Conservation (phyloP, 176 grass and related monocot genomes). For the Eragrostis curvula region DNA sequence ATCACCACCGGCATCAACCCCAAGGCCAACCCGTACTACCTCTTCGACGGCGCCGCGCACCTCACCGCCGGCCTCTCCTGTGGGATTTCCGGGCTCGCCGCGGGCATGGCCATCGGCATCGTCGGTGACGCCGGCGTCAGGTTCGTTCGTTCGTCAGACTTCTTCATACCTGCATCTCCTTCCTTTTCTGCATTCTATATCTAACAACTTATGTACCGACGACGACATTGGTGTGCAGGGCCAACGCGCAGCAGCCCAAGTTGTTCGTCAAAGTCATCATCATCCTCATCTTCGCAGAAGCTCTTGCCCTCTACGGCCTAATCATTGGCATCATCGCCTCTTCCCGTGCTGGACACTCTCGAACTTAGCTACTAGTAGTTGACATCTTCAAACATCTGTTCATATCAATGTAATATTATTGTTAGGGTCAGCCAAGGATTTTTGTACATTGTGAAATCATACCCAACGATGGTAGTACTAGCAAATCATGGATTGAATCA, state of each 20-base stretch:
- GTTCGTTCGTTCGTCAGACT: no score
- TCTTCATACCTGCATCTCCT: no score
- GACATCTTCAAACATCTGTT: no score
- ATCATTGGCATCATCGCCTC: constrained; percentile 35
- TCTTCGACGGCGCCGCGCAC: constrained; percentile 35
- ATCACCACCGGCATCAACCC: constrained; percentile 23
- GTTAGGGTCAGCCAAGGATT: no score
- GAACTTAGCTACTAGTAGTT: no score
- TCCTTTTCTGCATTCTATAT: no score
- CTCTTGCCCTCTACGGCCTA: constrained; percentile 18
- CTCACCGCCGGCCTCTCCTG: constrained; percentile 27
- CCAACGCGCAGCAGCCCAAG: constrained; percentile 50
- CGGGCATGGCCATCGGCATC: constrained; percentile 42
- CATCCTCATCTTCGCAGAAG: constrained; percentile 40
- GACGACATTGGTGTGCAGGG: neutral
- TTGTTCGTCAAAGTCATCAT: constrained; percentile 19
- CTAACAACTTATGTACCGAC: no score
- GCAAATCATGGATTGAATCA: no score
- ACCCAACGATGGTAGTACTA: no score
- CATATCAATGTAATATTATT: no score
- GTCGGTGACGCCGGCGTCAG: constrained; percentile 42
- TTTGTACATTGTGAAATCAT: no score
- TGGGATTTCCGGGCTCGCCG: constrained; percentile 7
- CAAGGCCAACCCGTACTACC: neutral
- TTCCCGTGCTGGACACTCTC: no score